Base-by-base conservation (phyloP, 139 green algal genomes). In the Chlorella sp. region DNA sequence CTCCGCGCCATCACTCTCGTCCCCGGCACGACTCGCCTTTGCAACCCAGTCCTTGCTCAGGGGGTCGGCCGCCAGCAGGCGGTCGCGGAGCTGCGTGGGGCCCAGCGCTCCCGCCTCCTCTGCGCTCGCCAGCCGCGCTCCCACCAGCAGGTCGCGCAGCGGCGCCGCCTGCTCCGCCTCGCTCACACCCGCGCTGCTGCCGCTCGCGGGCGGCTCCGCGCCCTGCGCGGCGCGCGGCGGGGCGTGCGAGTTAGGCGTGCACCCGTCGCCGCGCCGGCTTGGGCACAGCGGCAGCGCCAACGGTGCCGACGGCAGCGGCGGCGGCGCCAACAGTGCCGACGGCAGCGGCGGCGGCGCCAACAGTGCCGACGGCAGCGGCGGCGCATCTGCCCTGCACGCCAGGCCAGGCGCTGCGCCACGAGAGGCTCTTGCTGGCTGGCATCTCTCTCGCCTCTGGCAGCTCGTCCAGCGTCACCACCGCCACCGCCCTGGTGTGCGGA, bases 401-500 rank as follows among this genome's bases (percentile, higher is more conserved):
- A n/a, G n/a, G n/a, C n/a, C 3, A 56, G 63, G 27, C 8, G 8
- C 3, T 51, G 62, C 62, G 12, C 6, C 3, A 4, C 3, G 53
- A 7, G 11, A 61, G 53, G 2, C 23, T 33, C 8, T 36, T 36
- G 14, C 8, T 62, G 55, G n/a, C 51, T 59, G 51, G 4, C 36
- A 21, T 33, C 15, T 11, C 6, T 21, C 71, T 6, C 71, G 59
- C 71, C 71, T 70, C 27, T 8, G 61, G 31, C 46, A 78, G 51
- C 45, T 58, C 31, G 61, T 78, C 65, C 35, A 46, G 63, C 0
- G 72, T 78, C 12, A 96, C 91, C 19, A 96, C 90, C 41, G 97
- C 90, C 58, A 97, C 88, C 3, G 81, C 79, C 71, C 98, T 91
- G 1, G 94, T 98, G 87, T 97, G 91, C 6, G 96, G 96, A 36